These are phyloP conservation scores for Neobulgaria alba DNA, from an alignment of 2,329 filamentous ascomycete species.

Conservation along the genomic window DNA sequence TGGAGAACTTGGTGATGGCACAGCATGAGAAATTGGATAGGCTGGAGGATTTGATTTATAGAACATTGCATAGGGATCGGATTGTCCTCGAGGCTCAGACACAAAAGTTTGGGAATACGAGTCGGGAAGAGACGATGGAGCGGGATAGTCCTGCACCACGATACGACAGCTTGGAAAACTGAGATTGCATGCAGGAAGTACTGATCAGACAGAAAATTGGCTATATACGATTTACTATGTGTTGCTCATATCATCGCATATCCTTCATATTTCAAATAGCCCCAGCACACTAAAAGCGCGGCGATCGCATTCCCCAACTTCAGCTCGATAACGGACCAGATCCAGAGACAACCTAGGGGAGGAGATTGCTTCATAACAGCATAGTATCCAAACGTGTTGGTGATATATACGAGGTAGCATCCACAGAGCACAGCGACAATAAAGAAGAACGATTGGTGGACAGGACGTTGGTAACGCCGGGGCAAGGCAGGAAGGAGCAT, in stretches of 20 bases:
- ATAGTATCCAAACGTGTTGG: constrained; percentile 73
- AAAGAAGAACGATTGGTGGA: constrained; percentile 57
- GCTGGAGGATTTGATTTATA: constrained; percentile 18
- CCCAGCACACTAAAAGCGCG: constrained; percentile 35
- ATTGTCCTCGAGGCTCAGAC: constrained; percentile 1
- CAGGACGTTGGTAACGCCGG: constrained; percentile 35
- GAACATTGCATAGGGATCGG: constrained; percentile 15
- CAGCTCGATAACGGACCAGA: constrained; percentile 88
- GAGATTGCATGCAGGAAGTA: no score
- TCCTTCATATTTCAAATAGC: constrained; percentile 20
- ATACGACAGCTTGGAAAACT: no score
- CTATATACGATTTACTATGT: not conserved
- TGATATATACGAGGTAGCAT: constrained; percentile 72
- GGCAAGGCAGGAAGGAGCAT: constrained; percentile 43
- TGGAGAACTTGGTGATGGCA: constrained; percentile 14
- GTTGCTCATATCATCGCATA: constrained; percentile 20
- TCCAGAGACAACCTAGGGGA: constrained; percentile 81
- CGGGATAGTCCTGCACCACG: no score
- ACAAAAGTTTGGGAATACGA: no score
- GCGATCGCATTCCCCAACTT: constrained; percentile 56
- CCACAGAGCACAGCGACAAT: constrained; percentile 52
- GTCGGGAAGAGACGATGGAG: no score
- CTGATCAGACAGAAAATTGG: no score
- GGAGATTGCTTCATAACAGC: constrained; percentile 88
- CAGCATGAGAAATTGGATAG: constrained; percentile 22